Conservation (phyloP, 106 monocot genomes). For the Posidonia australis region DNA sequence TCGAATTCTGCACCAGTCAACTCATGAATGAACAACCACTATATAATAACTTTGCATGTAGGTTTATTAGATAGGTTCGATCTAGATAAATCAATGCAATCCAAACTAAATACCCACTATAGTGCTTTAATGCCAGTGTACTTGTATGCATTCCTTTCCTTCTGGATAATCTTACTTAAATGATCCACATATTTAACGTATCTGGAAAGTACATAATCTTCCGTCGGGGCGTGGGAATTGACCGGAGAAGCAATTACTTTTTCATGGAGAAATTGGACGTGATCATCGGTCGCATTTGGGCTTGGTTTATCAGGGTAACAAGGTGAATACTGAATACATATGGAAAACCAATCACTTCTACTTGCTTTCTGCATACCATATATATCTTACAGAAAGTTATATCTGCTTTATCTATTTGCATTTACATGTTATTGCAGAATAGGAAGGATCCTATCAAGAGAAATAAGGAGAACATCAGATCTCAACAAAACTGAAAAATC, state of each 20-base stretch:
- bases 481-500: constrained; percentile 63
- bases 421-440: constrained; percentile 26
- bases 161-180: not conserved
- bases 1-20: no score
- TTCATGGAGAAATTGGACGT: constrained; percentile 74
- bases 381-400: no score
- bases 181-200: not conserved
- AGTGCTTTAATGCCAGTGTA: no score
- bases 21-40: no score
- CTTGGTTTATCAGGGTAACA: constrained; percentile 37
- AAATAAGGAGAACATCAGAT: constrained; percentile 28
- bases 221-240: constrained; percentile 74
- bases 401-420: not conserved
- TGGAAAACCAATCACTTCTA: no score
- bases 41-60: no score
- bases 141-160: no score
- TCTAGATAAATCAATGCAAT: no score
- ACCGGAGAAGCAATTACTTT: constrained; percentile 60
- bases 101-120: no score
- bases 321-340: constrained; percentile 41
- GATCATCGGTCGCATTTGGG: constrained; percentile 65
- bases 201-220: constrained; percentile 62
- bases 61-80: no score
- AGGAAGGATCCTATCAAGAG: constrained; percentile 34
- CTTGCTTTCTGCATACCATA: no score